Percentiles rank a stretch among this genome's conserved stretches.
Conservation (phyloP, 768 basidiomycete species). For the Kwoniella dendrophila region DNA sequence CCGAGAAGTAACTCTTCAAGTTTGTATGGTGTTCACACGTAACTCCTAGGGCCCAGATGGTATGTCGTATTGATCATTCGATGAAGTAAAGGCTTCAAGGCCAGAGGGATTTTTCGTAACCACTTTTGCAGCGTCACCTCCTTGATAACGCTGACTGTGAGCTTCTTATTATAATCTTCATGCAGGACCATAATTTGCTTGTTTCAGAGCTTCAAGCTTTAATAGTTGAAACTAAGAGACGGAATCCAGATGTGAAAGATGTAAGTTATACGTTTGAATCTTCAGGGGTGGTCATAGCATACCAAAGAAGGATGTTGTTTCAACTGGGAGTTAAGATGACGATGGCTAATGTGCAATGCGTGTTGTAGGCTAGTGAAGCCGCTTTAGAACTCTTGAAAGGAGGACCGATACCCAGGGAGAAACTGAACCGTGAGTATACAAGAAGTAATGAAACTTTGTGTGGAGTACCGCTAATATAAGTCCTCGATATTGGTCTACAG, state of each 20-base stretch:
- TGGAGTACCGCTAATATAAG: not conserved
- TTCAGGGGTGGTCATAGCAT: not conserved
- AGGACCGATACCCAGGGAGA: slow-evolving; percentile 23
- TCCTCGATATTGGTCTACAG: slow-evolving; percentile 57
- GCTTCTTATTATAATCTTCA: not conserved
- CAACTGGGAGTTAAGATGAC: too few relatives aligned
- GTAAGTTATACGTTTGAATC: slow-evolving; percentile 58
- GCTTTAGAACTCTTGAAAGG: slow-evolving; percentile 47
- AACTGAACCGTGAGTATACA: slow-evolving; percentile 15
- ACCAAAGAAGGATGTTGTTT: not conserved
- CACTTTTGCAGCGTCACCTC: not conserved
- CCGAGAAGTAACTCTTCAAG: not conserved
- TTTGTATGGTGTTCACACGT: not conserved
- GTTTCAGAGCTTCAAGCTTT: slow-evolving; percentile 64
- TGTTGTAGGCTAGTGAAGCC: slow-evolving; percentile 40
- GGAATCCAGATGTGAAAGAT: slow-evolving; percentile 91
- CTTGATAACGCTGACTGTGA: not conserved
- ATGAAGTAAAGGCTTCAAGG: too few relatives aligned
- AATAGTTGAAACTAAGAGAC: slow-evolving; percentile 82
- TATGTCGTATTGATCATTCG: not conserved
- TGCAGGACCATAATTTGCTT: slow-evolving; percentile 54
- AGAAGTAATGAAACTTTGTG: not conserved
- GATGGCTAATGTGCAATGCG: not conserved
- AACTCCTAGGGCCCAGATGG: slow-evolving; percentile 8
- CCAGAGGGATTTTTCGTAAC: not conserved